Evolutionary conservation across 225 moss, liverwort and hornwort genomes (phyloP).

Genomic region (Takakia lepidozioides): DNA sequence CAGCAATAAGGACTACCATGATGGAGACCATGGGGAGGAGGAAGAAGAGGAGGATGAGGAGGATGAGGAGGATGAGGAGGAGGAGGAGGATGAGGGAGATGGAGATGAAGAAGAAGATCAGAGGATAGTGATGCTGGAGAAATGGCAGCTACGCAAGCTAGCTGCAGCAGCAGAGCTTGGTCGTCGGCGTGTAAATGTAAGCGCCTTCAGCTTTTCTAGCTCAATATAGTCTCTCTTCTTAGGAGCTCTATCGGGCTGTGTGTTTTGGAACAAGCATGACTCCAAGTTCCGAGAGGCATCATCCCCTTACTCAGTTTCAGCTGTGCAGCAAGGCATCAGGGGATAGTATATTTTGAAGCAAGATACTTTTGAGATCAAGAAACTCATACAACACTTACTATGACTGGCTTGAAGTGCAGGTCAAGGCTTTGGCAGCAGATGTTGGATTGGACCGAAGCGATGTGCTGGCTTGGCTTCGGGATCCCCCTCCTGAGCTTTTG

Average conservation of each 20-base stretch:
- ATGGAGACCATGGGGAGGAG: too few relatives aligned
- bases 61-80: constrained; percentile 7
- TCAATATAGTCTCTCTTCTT: too few relatives aligned
- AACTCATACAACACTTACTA: too few relatives aligned
- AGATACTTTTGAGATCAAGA: too few relatives aligned
- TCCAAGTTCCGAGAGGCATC: too few relatives aligned
- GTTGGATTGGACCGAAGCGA: constrained; percentile 70
- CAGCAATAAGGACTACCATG: neutral
- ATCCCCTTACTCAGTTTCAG: too few relatives aligned
- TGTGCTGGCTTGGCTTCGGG: constrained; percentile 70
- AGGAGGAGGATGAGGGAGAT: constrained; percentile 7
- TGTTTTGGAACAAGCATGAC: too few relatives aligned
- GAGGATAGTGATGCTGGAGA: constrained; percentile 62
- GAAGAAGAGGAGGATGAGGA: constrained; percentile 2
- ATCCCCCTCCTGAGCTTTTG: constrained; percentile 83
- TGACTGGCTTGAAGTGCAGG: too few relatives aligned
- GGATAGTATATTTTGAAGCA: too few relatives aligned
- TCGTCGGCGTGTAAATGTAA: constrained; percentile 82
- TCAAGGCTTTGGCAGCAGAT: constrained; percentile 77
- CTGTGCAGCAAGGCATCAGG: too few relatives aligned
- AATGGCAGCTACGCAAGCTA: constrained; percentile 78
- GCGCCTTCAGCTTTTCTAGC: constrained; percentile 4
- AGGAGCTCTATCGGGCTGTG: too few relatives aligned
- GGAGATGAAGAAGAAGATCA: constrained; percentile 51
- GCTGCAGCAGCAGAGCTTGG: constrained; percentile 71